Percentiles rank a stretch among this genome's conserved stretches.
Conservation (phyloP, 2,329 filamentous ascomycete species). For the Rhynchosporium agropyri region DNA sequence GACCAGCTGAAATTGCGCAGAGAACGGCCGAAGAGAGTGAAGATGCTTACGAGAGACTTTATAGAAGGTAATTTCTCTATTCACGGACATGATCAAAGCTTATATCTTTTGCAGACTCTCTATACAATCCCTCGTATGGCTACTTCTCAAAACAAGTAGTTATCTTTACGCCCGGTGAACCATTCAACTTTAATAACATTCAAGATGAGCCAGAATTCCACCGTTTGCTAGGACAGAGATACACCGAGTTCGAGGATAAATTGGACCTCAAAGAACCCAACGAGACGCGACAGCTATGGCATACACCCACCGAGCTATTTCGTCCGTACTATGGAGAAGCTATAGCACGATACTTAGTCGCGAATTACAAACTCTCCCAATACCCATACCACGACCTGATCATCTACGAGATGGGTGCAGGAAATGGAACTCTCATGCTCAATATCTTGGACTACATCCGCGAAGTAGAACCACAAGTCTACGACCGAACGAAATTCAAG, state of each 20-base stretch:
- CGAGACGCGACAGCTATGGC: constrained; percentile 89
- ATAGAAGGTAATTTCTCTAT: constrained; percentile 71
- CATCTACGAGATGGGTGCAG: constrained; percentile 98
- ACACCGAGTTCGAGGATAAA: constrained; percentile 85
- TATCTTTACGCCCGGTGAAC: constrained; percentile 90
- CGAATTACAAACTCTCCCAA: constrained; percentile 91
- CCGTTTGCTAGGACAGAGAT: constrained; percentile 72
- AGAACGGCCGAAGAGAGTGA: constrained; percentile 82
- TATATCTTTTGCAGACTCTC: constrained; percentile 64
- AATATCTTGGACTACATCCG: constrained; percentile 98
- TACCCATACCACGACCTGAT: constrained; percentile 97
- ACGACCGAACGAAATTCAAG: constrained; percentile 88
- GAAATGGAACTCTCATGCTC: constrained; percentile 95
- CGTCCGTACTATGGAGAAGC: constrained; percentile 96
- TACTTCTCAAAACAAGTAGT: constrained; percentile 97
- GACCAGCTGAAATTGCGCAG: constrained; percentile 70
- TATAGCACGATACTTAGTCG: constrained; percentile 91
- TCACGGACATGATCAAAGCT: constrained; percentile 21
- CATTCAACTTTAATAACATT: constrained; percentile 83
- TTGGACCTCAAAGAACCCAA: constrained; percentile 71
- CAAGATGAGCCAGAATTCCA: constrained; percentile 87
- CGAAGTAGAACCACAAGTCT: constrained; percentile 85
- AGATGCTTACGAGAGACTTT: constrained; percentile 97
- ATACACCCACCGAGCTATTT: constrained; percentile 97
- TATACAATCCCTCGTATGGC: constrained; percentile 93